Percentiles rank a stretch among this genome's conserved stretches.
Conservation (phyloP, 148 eudicot species). For the Heliamphora exappendiculata region DNA sequence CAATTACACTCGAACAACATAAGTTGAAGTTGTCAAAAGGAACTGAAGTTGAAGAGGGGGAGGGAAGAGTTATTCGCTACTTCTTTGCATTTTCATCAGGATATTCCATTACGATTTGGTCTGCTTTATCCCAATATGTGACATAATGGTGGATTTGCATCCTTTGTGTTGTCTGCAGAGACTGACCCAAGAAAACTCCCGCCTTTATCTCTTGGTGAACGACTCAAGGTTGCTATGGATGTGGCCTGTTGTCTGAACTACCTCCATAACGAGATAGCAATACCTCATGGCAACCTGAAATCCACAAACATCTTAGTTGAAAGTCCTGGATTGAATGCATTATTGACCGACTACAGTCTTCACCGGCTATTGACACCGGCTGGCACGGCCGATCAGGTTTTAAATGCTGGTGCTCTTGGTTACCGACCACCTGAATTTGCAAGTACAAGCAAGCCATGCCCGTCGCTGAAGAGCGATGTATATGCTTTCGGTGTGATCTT, state of each 20-base stretch:
- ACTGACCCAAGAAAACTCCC: constrained; percentile 27
- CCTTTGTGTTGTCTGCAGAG: constrained; percentile 24
- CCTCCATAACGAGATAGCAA: constrained; percentile 56
- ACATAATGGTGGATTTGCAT: neutral
- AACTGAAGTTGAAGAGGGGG: no score
- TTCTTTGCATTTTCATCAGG: no score
- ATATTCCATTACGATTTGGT: neutral
- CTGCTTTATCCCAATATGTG: neutral
- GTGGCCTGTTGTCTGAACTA: constrained; percentile 51
- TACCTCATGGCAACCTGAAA: constrained; percentile 76
- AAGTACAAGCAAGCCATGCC: constrained; percentile 58
- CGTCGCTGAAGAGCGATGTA: constrained; percentile 59
- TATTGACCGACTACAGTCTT: constrained; percentile 60
- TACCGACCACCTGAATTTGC: constrained; percentile 68
- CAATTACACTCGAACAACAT: no score
- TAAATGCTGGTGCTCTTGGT: constrained; percentile 59
- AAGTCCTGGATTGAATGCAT: constrained; percentile 20
- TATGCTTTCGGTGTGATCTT: constrained; percentile 72
- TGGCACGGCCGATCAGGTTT: constrained; percentile 62
- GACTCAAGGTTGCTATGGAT: constrained; percentile 43
- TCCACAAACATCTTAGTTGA: constrained; percentile 59
- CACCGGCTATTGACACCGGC: constrained; percentile 57
- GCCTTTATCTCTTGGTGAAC: constrained; percentile 32
- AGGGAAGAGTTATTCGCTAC: no score
- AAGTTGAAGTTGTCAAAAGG: no score